Evolutionary conservation across 495 filamentous ascomycete species (phyloP).

Genomic region (Penicillium turbatum): DNA sequence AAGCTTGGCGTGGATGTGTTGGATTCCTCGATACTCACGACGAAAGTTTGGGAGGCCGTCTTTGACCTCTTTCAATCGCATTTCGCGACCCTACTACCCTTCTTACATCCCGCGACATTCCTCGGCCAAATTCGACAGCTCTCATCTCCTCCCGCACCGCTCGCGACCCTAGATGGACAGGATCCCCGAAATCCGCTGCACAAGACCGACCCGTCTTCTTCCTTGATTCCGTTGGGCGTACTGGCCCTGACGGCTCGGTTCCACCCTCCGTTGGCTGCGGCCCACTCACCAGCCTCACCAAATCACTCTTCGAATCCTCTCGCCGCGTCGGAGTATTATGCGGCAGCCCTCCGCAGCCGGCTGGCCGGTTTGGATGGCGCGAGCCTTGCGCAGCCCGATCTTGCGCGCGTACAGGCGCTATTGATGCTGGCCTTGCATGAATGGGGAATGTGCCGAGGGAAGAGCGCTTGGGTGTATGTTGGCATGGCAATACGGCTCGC

Average conservation of each 20-base stretch:
- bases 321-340: conserved; percentile 74
- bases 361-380: conserved; percentile 53
- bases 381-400: conserved; percentile 51
- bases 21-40: conserved; percentile 55
- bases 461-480: conserved; percentile 73
- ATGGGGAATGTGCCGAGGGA: conserved; percentile 75
- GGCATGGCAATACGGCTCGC: conserved; percentile 73
- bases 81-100: conserved; percentile 77
- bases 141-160: conserved; percentile 25
- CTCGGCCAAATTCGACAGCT: conserved; percentile 52
- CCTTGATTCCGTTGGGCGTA: conserved; percentile 72
- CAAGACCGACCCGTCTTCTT: conserved; percentile 47
- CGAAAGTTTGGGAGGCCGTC: conserved; percentile 62
- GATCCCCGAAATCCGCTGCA: conserved; percentile 26
- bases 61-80: conserved; percentile 81
- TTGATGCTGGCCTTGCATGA: conserved; percentile 83
- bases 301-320: conserved; percentile 54
- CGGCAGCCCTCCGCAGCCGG: conserved; percentile 61
- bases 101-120: conserved; percentile 75
- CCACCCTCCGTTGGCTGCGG: conserved; percentile 63
- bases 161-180: conserved; percentile 20
- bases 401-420: conserved; percentile 71
- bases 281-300: conserved; percentile 51
- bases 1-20: conserved; percentile 38
- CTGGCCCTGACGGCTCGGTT: conserved; percentile 77